These are phyloP conservation scores for Candida pseudofarinosa DNA, from an alignment of 805 yeast genomes.

Conservation along the genomic window DNA sequence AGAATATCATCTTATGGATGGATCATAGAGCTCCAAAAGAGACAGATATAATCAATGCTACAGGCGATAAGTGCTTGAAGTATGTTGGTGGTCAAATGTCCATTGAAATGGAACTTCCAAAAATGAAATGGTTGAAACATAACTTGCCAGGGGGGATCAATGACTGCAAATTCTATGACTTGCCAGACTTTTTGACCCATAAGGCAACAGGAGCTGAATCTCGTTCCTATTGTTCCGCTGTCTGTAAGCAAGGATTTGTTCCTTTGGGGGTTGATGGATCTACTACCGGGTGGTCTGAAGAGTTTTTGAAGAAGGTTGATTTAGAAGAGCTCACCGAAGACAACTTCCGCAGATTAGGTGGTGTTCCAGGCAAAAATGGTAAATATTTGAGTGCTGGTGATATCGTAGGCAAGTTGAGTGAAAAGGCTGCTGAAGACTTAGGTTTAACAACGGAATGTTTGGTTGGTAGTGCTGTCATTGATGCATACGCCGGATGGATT, in stretches of 20 bases:
- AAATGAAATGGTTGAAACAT: conserved; percentile 92
- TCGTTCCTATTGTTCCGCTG: conserved; percentile 84
- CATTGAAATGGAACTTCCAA: conserved; percentile 97
- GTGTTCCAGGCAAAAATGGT: conserved; percentile 71
- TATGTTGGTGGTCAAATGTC: conserved; percentile 98
- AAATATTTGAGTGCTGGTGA: conserved; percentile 85
- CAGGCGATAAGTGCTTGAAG: conserved; percentile 73
- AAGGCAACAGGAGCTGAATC: conserved; percentile 86
- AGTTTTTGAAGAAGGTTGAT: conserved; percentile 65
- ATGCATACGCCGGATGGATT: conserved; percentile 98
- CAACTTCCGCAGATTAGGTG: conserved; percentile 78
- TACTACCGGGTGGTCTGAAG: conserved; percentile 82
- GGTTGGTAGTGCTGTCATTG: conserved; percentile 95
- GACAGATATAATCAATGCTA: conserved; percentile 74
- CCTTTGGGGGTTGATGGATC: conserved; percentile 91
- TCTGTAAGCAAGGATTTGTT: conserved; percentile 92
- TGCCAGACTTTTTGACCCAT: conserved; percentile 88
- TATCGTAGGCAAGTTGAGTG: conserved; percentile 68
- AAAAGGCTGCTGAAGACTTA: conserved; percentile 69
- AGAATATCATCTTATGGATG: conserved; percentile 95
- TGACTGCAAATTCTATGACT: conserved; percentile 80
- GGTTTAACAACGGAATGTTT: conserved; percentile 77
- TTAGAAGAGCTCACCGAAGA: conserved; percentile 75
- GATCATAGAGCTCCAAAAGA: conserved; percentile 91
- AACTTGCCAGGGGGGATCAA: conserved; percentile 61